Evolutionary conservation across 148 eudicot species (phyloP).

Genomic region (Salicornia ramosissima): DNA sequence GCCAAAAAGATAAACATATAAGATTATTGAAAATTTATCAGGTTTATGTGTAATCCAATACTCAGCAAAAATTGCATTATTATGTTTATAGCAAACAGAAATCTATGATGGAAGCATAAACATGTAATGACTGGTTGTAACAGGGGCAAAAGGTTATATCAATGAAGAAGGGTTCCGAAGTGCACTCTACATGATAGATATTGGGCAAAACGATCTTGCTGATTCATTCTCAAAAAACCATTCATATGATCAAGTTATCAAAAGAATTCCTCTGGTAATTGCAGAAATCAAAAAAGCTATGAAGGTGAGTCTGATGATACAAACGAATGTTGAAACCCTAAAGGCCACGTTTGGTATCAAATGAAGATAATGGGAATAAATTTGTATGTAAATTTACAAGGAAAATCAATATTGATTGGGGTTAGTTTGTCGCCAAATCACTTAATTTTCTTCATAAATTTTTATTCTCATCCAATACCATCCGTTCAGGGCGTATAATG

Average conservation of each 20-base stretch:
- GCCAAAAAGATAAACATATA: too few species aligned
- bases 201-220: slow-evolving; percentile 85
- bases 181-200: slow-evolving; percentile 88
- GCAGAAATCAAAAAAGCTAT: slow-evolving; percentile 65
- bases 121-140: neutral
- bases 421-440: too few species aligned
- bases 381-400: too few species aligned
- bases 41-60: neutral
- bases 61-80: neutral
- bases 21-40: neutral
- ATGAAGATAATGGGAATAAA: too few species aligned
- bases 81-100: neutral
- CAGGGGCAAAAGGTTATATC: slow-evolving; percentile 44
- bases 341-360: too few species aligned
- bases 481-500: too few species aligned
- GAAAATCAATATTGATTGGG: too few species aligned
- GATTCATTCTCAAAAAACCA: slow-evolving; percentile 66
- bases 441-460: too few species aligned
- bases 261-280: slow-evolving; percentile 57
- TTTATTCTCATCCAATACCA: too few species aligned
- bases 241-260: slow-evolving; percentile 58
- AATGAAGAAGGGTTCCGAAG: slow-evolving; percentile 42
- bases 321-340: too few species aligned
- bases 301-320: slow-evolving; percentile 40
- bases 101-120: neutral